These are phyloP conservation scores for Termitomyces sp. DNA, from an alignment of 768 basidiomycete genomes.

Conservation along the genomic window DNA sequence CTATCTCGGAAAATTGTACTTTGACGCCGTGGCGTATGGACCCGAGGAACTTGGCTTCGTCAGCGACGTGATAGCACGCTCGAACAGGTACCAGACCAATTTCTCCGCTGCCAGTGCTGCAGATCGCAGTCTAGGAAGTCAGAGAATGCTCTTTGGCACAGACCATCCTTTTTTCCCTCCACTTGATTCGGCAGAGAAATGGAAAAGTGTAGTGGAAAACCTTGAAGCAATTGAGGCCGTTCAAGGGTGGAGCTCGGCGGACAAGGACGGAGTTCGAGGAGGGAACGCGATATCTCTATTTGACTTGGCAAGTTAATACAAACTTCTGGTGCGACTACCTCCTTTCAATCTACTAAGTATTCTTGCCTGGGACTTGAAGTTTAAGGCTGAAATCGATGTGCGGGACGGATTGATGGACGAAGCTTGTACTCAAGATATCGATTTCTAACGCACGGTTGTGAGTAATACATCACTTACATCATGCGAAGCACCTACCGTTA, in stretches of 20 bases:
- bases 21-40: slow-evolving; percentile 89
- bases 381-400: slow-evolving; percentile 98
- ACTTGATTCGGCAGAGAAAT: slow-evolving; percentile 59
- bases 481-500: slow-evolving; percentile 55
- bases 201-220: slow-evolving; percentile 86
- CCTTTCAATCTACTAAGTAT: background rate
- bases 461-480: background rate
- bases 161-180: slow-evolving; percentile 94
- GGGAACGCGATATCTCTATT: slow-evolving; percentile 74
- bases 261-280: slow-evolving; percentile 65
- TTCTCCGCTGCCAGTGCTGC: slow-evolving; percentile 24
- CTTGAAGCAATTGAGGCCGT: slow-evolving; percentile 72
- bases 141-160: slow-evolving; percentile 75
- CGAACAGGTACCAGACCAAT: slow-evolving; percentile 41
- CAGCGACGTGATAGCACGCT: slow-evolving; percentile 63
- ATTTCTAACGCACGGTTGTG: slow-evolving; percentile 53
- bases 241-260: slow-evolving; percentile 52
- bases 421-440: slow-evolving; percentile 91
- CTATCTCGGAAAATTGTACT: slow-evolving; percentile 76
- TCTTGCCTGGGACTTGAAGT: slow-evolving; percentile 64
- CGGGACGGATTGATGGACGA: slow-evolving; percentile 86
- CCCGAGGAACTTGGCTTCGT: slow-evolving; percentile 81
- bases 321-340: background rate
- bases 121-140: slow-evolving; percentile 46
- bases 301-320: slow-evolving; percentile 30